Conservation (phyloP, 2,329 filamentous ascomycete genomes). For the Cladosporium sp. region DNA sequence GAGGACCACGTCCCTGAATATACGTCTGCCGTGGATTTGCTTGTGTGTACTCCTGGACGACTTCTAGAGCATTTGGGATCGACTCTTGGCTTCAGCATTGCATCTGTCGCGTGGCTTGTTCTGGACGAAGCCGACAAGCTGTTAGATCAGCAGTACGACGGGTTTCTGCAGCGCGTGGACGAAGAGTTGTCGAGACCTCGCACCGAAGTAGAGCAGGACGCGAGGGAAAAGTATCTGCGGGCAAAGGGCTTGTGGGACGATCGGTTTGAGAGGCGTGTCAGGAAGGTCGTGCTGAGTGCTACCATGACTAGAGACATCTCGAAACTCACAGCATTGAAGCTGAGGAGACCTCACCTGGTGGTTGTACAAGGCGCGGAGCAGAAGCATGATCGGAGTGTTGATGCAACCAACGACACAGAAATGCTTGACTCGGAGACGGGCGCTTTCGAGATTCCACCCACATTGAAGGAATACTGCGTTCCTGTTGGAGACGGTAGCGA, state of each 20-base stretch:
- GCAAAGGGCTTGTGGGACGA: constrained; percentile 30
- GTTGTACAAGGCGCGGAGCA: constrained; percentile 56
- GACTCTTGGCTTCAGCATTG: constrained; percentile 74
- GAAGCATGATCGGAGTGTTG: constrained; percentile 30
- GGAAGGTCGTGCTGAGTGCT: constrained; percentile 82
- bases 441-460: constrained; percentile 51
- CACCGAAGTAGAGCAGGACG: constrained; percentile 20
- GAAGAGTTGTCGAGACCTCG: constrained; percentile 17
- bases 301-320: constrained; percentile 86
- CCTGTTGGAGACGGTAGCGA: constrained; percentile 46
- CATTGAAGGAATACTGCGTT: constrained; percentile 42
- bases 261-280: constrained; percentile 43
- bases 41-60: constrained; percentile 86
- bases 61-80: constrained; percentile 84
- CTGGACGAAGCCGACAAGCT: constrained; percentile 93
- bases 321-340: constrained; percentile 65
- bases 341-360: constrained; percentile 69
- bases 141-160: constrained; percentile 57
- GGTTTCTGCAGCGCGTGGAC: constrained; percentile 24
- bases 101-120: constrained; percentile 77
- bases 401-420: constrained; percentile 17
- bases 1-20: constrained; percentile 60
- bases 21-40: constrained; percentile 71
- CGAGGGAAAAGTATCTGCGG: constrained; percentile 22
- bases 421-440: constrained; percentile 19